phyloP scores from a whole-genome alignment of 83 land plant species.

The Thuja plicata region DNA sequence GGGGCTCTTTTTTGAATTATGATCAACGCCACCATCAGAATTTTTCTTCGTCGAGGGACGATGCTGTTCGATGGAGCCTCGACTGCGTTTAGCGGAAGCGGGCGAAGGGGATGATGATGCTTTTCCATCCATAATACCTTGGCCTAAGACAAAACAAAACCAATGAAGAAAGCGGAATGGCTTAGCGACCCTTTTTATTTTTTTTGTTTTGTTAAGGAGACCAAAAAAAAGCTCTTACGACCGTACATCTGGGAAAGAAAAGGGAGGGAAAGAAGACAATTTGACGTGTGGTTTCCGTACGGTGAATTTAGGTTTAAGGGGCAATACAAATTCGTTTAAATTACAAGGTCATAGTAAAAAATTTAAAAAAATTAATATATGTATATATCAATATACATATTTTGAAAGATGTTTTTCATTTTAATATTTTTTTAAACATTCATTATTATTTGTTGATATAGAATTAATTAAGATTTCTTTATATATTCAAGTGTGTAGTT shows the following conservation, averaged over 20 bases:
- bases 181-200: background rate
- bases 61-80: slow-evolving; percentile 7
- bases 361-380: too few relatives aligned
- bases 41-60: background rate
- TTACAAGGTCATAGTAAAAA: too few relatives aligned
- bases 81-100: slow-evolving; percentile 10
- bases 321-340: too few relatives aligned
- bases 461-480: too few relatives aligned
- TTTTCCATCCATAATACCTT: slow-evolving; percentile 8
- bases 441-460: too few relatives aligned
- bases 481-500: too few relatives aligned
- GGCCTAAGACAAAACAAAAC: background rate
- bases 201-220: background rate
- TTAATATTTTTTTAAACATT: too few relatives aligned
- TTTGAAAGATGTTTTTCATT: too few relatives aligned
- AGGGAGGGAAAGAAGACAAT: background rate
- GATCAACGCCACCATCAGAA: slow-evolving; percentile 20
- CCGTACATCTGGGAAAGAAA: background rate
- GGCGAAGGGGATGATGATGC: slow-evolving; percentile 3
- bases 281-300: too few relatives aligned
- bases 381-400: too few relatives aligned
- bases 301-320: too few relatives aligned
- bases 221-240: background rate
- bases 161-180: slow-evolving; percentile 10
- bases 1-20: slow-evolving; percentile 33